Evolutionary conservation across 176 grass and related monocot genomes (phyloP).

Genomic region (Juncus effusus): DNA sequence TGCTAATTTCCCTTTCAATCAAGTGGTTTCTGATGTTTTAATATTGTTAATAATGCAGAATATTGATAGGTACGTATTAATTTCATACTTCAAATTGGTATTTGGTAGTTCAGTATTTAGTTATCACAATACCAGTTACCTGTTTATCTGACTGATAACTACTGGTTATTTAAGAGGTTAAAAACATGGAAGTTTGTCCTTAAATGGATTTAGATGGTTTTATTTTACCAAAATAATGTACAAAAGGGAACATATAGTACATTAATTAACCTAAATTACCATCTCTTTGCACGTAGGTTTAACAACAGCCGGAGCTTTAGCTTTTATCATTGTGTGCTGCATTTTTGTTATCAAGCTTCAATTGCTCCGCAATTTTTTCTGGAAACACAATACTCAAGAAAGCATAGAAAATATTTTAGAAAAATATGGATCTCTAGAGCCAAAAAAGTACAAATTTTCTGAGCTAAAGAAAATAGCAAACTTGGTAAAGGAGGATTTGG

Average conservation of each 20-base stretch:
- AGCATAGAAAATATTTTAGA: conserved; percentile 11
- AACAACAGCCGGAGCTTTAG: not conserved
- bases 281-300: not conserved
- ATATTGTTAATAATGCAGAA: not conserved
- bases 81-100: not conserved
- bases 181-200: too few species aligned
- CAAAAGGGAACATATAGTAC: too few species aligned
- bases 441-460: conserved; percentile 41
- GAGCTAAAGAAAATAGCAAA: conserved; percentile 42
- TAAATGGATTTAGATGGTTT: too few species aligned
- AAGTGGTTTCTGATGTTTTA: conserved; percentile 5
- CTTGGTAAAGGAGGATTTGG: conserved; percentile 62
- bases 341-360: conserved; percentile 6
- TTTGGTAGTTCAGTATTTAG: too few species aligned
- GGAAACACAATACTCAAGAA: not conserved
- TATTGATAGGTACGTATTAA: not conserved
- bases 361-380: not conserved
- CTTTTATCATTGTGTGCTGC: not conserved
- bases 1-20: not conserved
- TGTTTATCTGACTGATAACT: too few species aligned
- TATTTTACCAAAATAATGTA: too few species aligned
- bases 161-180: too few species aligned
- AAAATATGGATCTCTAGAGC: conserved; percentile 29
- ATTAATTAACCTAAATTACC: not conserved
- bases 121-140: too few species aligned